These are phyloP conservation scores for Backusella psychrophila DNA, from an alignment of 192 early-diverging fungal species.

Conservation along the genomic window DNA sequence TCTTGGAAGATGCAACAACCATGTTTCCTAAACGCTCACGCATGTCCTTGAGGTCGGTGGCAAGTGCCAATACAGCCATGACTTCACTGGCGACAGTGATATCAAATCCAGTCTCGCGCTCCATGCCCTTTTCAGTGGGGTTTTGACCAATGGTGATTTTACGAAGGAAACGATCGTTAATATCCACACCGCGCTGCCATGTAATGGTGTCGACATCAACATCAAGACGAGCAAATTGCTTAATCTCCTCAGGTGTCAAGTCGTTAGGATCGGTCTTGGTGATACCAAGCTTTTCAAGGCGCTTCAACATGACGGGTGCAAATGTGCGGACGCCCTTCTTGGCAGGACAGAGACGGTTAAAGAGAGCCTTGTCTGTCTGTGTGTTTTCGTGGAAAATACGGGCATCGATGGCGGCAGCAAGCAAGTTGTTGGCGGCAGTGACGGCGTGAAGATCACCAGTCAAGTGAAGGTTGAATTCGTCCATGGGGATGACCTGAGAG, in stretches of 20 bases:
- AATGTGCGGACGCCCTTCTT: constrained; percentile 86
- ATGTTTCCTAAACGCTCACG: constrained; percentile 88
- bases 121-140: constrained; percentile 82
- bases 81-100: constrained; percentile 98
- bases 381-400: constrained; percentile 97
- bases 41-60: constrained; percentile 91
- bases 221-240: constrained; percentile 84
- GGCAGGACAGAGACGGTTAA: constrained; percentile 83
- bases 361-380: constrained; percentile 72
- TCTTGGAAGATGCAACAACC: constrained; percentile 87
- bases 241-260: constrained; percentile 76
- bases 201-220: constrained; percentile 94
- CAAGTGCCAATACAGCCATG: constrained; percentile 96
- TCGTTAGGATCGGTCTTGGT: constrained; percentile 73
- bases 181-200: constrained; percentile 96
- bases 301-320: constrained; percentile 81
- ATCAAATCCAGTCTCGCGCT: constrained; percentile 93
- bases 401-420: constrained; percentile 97
- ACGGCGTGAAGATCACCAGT: constrained; percentile 99
- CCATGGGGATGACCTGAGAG: constrained; percentile 99
- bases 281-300: constrained; percentile 82
- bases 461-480: constrained; percentile 98
- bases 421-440: constrained; percentile 94
- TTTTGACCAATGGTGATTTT: constrained; percentile 88
- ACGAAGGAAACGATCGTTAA: constrained; percentile 95